A percentile compares a stretch with the other conserved stretches of the same genome.
Evolutionary conservation across 2,329 filamentous ascomycete genomes (phyloP).

Genomic region (Neoarthrinium moseri): DNA sequence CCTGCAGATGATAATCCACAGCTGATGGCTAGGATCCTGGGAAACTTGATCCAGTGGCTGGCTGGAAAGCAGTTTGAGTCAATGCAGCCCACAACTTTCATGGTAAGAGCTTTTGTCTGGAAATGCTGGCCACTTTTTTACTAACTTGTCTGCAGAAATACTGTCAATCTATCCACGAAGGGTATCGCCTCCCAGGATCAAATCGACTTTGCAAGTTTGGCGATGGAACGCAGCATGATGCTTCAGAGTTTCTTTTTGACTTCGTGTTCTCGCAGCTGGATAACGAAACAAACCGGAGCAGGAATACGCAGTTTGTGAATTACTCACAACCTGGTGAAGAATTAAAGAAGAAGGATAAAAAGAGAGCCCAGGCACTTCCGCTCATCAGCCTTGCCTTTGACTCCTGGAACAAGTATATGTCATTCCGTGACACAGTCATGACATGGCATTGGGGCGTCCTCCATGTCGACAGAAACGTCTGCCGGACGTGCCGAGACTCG

Average conservation of each 20-base stretch:
- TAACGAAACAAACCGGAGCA: slow-evolving; percentile 73
- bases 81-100: slow-evolving; percentile 55
- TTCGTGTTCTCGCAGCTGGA: slow-evolving; percentile 81
- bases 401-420: slow-evolving; percentile 1
- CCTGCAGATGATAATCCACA: slow-evolving; percentile 59
- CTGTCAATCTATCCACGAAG: slow-evolving; percentile 58
- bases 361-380: slow-evolving; percentile 61
- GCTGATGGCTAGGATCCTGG: slow-evolving; percentile 58
- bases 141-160: slow-evolving; percentile 50
- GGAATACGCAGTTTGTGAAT: slow-evolving; percentile 22
- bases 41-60: slow-evolving; percentile 59
- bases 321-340: slow-evolving; percentile 12
- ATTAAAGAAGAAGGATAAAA: slow-evolving; percentile 23
- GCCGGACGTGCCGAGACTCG: not conserved
- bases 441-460: slow-evolving; percentile 2
- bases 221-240: slow-evolving; percentile 79
- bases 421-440: slow-evolving; percentile 4
- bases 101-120: slow-evolving; percentile 41
- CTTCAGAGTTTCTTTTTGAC: slow-evolving; percentile 77
- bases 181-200: slow-evolving; percentile 15
- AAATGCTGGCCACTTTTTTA: not conserved
- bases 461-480: slow-evolving; percentile 2
- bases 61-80: slow-evolving; percentile 44
- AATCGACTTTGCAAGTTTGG: slow-evolving; percentile 53
- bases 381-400: slow-evolving; percentile 43